phyloP scores from a whole-genome alignment of 2,329 filamentous ascomycete species.

The Fusarium armeniacum region DNA sequence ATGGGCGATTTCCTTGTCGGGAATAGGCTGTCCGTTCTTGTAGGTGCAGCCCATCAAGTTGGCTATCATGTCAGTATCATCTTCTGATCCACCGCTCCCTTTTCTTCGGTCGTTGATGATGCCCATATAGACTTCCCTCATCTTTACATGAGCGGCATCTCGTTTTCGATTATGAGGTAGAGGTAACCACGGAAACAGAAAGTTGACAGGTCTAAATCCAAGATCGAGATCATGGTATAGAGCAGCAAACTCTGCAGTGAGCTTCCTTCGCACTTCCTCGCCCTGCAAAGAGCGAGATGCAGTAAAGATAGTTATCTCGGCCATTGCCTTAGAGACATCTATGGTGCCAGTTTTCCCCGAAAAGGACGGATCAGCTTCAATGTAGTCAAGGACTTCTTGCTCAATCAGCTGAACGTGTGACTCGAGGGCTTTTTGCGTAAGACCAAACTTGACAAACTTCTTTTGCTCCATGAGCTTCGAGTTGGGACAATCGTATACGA shows the following conservation, averaged over 20 bases:
- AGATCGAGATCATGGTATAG: slow-evolving; percentile 83
- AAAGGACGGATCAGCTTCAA: slow-evolving; percentile 69
- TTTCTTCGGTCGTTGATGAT: slow-evolving; percentile 76
- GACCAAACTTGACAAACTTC: slow-evolving; percentile 81
- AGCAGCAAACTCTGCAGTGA: slow-evolving; percentile 79
- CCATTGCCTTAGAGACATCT: slow-evolving; percentile 76
- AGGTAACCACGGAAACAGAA: slow-evolving; percentile 83
- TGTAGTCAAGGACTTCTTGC: slow-evolving; percentile 75
- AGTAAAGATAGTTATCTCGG: slow-evolving; percentile 86
- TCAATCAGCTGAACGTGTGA: slow-evolving; percentile 80
- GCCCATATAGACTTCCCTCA: slow-evolving; percentile 77
- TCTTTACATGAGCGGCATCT: slow-evolving; percentile 78
- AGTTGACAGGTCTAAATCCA: slow-evolving; percentile 85
- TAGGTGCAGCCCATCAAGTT: slow-evolving; percentile 83
- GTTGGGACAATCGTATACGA: slow-evolving; percentile 89
- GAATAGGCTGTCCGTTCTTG: slow-evolving; percentile 77
- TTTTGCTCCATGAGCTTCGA: slow-evolving; percentile 91
- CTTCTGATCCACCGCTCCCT: slow-evolving; percentile 56
- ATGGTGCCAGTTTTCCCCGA: slow-evolving; percentile 71
- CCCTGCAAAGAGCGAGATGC: slow-evolving; percentile 82
- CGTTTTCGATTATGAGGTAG: slow-evolving; percentile 81
- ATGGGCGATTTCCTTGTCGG: slow-evolving; percentile 83
- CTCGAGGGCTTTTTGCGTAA: slow-evolving; percentile 74
- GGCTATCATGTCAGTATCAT: slow-evolving; percentile 78
- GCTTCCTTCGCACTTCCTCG: slow-evolving; percentile 78